Evolutionary conservation across 305 asterid genomes (phyloP).

Genomic region (Rubia balearica): DNA sequence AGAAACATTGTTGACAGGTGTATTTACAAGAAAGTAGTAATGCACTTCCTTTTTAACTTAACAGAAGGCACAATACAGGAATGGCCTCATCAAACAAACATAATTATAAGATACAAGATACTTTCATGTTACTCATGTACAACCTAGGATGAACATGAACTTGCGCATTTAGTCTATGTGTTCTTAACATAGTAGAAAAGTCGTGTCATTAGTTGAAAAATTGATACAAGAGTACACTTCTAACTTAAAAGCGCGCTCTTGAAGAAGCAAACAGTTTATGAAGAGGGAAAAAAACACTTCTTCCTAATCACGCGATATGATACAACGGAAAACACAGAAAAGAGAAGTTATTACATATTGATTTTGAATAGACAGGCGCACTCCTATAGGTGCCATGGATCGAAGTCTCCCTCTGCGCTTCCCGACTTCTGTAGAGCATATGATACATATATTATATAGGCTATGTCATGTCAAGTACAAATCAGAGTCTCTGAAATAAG

Average conservation of each 20-base stretch:
- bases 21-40: not conserved
- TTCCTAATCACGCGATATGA: not conserved
- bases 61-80: not conserved
- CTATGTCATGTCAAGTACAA: not conserved
- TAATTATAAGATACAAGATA: not conserved
- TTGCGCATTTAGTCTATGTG: not conserved
- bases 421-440: constrained; percentile 24
- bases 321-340: not conserved
- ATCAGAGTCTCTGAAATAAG: not conserved
- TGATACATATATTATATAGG: constrained; percentile 7
- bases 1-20: not conserved
- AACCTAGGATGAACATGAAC: not conserved
- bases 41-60: not conserved
- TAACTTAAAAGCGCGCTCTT: not conserved
- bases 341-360: constrained; percentile 40
- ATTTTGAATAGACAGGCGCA: constrained; percentile 50
- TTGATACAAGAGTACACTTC: not conserved
- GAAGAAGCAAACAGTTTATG: not conserved
- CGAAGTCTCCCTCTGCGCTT: constrained; percentile 25
- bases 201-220: not conserved
- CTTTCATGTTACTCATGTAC: not conserved
- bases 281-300: not conserved
- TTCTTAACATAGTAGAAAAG: not conserved
- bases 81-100: not conserved
- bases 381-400: constrained; percentile 65